These are phyloP conservation scores for Ganoderma multipileum DNA, from an alignment of 1,284 basidiomycete genomes.

Conservation along the genomic window DNA sequence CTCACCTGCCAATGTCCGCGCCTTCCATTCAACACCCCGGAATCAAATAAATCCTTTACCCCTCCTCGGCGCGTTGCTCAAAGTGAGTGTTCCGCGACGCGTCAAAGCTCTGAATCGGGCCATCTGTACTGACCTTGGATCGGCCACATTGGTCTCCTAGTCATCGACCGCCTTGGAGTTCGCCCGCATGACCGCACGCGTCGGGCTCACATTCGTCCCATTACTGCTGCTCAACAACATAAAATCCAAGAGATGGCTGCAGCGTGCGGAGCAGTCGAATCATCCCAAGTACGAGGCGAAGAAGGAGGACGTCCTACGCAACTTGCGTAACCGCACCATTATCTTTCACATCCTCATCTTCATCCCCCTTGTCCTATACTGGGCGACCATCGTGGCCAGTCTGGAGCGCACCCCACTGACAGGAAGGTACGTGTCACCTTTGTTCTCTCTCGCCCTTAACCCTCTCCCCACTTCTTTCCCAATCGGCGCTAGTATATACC, in stretches of 20 bases:
- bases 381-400: conserved; percentile 77
- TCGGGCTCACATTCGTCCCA: conserved; percentile 77
- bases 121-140: conserved; percentile 24
- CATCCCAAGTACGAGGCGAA: conserved; percentile 57
- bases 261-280: conserved; percentile 58
- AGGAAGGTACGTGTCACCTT: conserved; percentile 67
- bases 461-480: neutral
- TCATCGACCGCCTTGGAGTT: conserved; percentile 63
- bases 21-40: conserved; percentile 52
- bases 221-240: conserved; percentile 64
- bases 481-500: neutral
- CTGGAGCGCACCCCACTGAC: conserved; percentile 86
- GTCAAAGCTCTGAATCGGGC: too few relatives aligned
- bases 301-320: conserved; percentile 51
- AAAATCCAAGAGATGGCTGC: conserved; percentile 57
- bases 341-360: conserved; percentile 67
- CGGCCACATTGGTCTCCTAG: conserved; percentile 39
- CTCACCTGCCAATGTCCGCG: conserved; percentile 2
- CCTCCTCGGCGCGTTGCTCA: conserved; percentile 52
- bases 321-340: conserved; percentile 54
- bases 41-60: conserved; percentile 45
- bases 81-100: conserved; percentile 43
- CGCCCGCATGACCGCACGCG: conserved; percentile 67
- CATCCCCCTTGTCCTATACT: conserved; percentile 75
- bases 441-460: neutral